Evolutionary conservation across 2,329 filamentous ascomycete species (phyloP).

Genomic region (Aspergillus pseudotamarii): DNA sequence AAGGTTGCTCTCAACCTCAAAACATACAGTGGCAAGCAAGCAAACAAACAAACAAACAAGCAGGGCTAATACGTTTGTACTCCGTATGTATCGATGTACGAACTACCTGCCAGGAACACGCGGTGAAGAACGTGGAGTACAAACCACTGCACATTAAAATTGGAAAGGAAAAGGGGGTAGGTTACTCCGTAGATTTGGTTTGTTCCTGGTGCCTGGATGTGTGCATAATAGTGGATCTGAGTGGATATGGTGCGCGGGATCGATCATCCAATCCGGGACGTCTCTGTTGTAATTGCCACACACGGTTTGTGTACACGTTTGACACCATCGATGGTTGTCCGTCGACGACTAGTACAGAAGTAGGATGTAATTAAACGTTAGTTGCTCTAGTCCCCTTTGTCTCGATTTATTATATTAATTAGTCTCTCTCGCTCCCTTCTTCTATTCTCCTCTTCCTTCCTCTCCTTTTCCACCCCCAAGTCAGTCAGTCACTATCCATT

Average conservation of each 20-base stretch:
- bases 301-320: background rate
- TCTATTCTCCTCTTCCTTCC: conserved; percentile 20
- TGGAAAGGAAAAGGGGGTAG: background rate
- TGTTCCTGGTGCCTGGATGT: conserved; percentile 1
- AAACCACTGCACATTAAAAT: background rate
- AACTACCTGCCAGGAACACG: background rate
- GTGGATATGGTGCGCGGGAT: background rate
- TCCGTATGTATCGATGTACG: too few relatives aligned
- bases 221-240: background rate
- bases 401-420: conserved; percentile 11
- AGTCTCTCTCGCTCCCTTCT: conserved; percentile 13
- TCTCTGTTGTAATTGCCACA: background rate
- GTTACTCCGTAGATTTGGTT: too few relatives aligned
- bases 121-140: conserved; percentile 1
- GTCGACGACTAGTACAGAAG: background rate
- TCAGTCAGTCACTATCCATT: conserved; percentile 40
- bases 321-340: background rate
- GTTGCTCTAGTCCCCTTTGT: conserved; percentile 7
- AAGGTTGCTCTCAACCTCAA: background rate
- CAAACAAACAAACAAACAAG: background rate
- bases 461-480: conserved; percentile 19
- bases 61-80: background rate
- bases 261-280: background rate
- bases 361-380: background rate
- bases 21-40: background rate